Evolutionary conservation across 179 eudicot genomes (phyloP).

Genomic region (Spergularia azorica): DNA sequence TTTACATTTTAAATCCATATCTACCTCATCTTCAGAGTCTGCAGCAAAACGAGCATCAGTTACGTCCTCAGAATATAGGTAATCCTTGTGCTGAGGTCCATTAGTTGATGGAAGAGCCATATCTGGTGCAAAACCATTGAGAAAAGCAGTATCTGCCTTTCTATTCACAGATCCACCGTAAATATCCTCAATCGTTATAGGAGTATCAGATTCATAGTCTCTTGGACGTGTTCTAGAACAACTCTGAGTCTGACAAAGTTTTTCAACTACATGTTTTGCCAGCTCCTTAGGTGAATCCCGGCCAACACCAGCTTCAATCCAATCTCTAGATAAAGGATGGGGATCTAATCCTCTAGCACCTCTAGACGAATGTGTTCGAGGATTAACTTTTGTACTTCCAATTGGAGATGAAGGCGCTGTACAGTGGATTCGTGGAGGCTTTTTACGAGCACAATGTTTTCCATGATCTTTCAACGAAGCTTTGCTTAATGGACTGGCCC

Average conservation of each 20-base stretch:
- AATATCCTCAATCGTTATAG: constrained; percentile 84
- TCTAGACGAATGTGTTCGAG: constrained; percentile 59
- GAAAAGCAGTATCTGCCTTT: constrained; percentile 31
- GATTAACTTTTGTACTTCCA: constrained; percentile 52
- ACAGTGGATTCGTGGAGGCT: constrained; percentile 61
- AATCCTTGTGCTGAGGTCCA: constrained; percentile 30
- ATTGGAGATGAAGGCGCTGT: constrained; percentile 56
- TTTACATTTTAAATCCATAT: constrained; percentile 49
- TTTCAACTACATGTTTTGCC: constrained; percentile 86
- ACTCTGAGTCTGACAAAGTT: constrained; percentile 62
- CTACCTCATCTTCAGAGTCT: constrained; percentile 41
- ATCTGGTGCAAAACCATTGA: constrained; percentile 15
- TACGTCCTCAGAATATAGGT: constrained; percentile 19
- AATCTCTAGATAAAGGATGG: constrained; percentile 45
- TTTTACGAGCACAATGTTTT: constrained; percentile 39
- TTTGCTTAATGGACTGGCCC: constrained; percentile 30
- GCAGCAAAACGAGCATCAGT: constrained; percentile 21
- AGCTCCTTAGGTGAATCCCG: constrained; percentile 69
- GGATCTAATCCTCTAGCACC: constrained; percentile 46
- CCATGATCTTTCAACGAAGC: constrained; percentile 34
- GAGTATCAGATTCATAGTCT: constrained; percentile 53
- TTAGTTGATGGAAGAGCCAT: constrained; percentile 23
- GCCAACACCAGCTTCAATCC: constrained; percentile 48
- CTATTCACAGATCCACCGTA: constrained; percentile 44
- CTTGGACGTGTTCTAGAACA: constrained; percentile 35